Evolutionary conservation across 768 basidiomycete species (phyloP).

Genomic region (Dacryopinax primogenitus): DNA sequence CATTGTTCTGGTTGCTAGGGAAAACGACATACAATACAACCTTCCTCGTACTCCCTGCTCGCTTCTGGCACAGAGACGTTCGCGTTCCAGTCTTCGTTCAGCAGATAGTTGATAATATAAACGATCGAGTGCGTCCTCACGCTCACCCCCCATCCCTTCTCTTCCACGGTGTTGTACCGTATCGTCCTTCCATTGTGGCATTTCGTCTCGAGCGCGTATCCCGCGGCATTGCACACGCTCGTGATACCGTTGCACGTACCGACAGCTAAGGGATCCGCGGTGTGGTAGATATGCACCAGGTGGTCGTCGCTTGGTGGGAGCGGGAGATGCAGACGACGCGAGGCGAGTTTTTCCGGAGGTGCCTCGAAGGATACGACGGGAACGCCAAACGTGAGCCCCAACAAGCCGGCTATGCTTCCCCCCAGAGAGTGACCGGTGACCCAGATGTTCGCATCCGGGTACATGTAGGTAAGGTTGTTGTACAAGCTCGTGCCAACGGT

Average conservation of each 20-base stretch:
- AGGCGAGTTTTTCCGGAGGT: slow-evolving; percentile 72
- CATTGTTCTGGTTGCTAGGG: neutral
- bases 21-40: slow-evolving; percentile 44
- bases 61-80: slow-evolving; percentile 31
- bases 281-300: slow-evolving; percentile 82
- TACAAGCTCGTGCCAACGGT: slow-evolving; percentile 81
- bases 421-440: slow-evolving; percentile 75
- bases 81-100: slow-evolving; percentile 66
- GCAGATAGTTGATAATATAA: slow-evolving; percentile 56
- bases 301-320: slow-evolving; percentile 57
- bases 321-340: slow-evolving; percentile 72
- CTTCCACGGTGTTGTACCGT: slow-evolving; percentile 73
- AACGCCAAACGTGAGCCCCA: slow-evolving; percentile 82
- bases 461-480: slow-evolving; percentile 82
- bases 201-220: slow-evolving; percentile 74
- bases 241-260: slow-evolving; percentile 64
- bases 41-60: slow-evolving; percentile 35
- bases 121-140: slow-evolving; percentile 57
- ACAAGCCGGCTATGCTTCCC: slow-evolving; percentile 67
- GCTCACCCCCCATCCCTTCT: slow-evolving; percentile 67
- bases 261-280: slow-evolving; percentile 86
- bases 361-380: slow-evolving; percentile 87
- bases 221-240: slow-evolving; percentile 67
- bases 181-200: slow-evolving; percentile 81
- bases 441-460: slow-evolving; percentile 84